Evolutionary conservation across 345 rosid species (phyloP).

Genomic region (Corchorus olitorius): DNA sequence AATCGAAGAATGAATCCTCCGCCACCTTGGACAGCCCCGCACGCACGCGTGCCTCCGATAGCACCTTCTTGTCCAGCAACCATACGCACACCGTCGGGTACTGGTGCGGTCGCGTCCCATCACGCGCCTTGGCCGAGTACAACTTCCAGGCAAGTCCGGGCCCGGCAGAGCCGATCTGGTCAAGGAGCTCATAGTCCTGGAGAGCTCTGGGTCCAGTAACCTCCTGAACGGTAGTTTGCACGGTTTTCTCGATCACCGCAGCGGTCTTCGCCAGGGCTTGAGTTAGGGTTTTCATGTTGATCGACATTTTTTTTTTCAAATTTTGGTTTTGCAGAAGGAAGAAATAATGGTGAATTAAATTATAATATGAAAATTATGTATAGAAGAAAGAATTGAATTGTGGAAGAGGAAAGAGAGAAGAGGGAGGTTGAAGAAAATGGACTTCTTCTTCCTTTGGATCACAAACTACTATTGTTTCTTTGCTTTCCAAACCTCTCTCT

Average conservation of each 20-base stretch:
- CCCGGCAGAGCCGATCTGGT: conserved; percentile 98
- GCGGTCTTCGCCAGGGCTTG: conserved; percentile 98
- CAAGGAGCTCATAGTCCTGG: conserved; percentile 90
- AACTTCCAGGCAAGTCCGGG: conserved; percentile 97
- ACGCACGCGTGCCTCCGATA: conserved; percentile 78
- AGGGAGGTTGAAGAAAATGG: not conserved
- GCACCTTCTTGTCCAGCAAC: conserved; percentile 82
- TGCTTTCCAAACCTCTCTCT: conserved; percentile 1
- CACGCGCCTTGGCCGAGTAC: conserved; percentile 78
- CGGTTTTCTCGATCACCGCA: conserved; percentile 94
- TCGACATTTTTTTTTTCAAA: conserved; percentile 52
- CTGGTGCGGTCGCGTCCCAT: conserved; percentile 70
- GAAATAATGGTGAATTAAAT: not conserved
- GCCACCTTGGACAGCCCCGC: conserved; percentile 82
- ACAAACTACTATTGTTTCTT: not conserved
- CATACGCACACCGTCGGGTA: conserved; percentile 93
- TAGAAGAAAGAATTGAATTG: not conserved
- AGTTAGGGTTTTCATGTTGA: conserved; percentile 88
- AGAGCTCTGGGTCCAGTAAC: conserved; percentile 90
- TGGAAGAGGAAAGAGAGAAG: conserved; percentile 2
- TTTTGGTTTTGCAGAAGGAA: not conserved
- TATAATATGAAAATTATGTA: not conserved
- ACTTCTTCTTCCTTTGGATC: not conserved
- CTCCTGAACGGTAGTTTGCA: conserved; percentile 96
- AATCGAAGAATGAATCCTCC: conserved; percentile 83